These are phyloP conservation scores for Lodderomyces pseudojiufengensis DNA, from an alignment of 1,139 yeast species.

Conservation along the genomic window DNA sequence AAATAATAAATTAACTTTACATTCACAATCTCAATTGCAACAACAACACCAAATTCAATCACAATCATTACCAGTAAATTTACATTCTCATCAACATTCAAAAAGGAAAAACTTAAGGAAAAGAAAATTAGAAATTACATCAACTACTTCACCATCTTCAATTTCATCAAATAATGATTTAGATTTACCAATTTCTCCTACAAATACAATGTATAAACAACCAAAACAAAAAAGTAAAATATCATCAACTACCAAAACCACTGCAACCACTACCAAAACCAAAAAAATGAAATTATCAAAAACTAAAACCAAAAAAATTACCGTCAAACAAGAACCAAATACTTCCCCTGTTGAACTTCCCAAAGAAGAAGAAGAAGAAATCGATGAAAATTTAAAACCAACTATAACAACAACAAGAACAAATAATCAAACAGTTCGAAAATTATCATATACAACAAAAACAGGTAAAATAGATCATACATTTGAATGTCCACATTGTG, in stretches of 20 bases:
- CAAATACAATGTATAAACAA: constrained; percentile 1
- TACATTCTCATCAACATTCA: constrained; percentile 1
- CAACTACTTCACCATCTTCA: constrained; percentile 5
- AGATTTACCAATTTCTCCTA: constrained; percentile 6
- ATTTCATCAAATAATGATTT: constrained; percentile 2
- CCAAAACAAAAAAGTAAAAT: constrained; percentile 4
- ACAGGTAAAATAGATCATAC: constrained; percentile 12
- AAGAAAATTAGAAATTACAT: constrained; percentile 9
- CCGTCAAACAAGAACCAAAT: not conserved
- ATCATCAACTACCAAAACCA: too few relatives aligned
- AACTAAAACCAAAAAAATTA: constrained; percentile 3
- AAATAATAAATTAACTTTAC: constrained; percentile 2
- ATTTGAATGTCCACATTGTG: constrained; percentile 39
- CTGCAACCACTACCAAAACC: not conserved
- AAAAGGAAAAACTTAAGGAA: constrained; percentile 4
- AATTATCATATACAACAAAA: constrained; percentile 12
- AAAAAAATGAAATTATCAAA: constrained; percentile 2
- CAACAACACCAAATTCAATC: constrained; percentile 1
- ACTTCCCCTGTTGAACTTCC: not conserved
- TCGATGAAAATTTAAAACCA: constrained; percentile 2
- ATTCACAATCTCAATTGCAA: not conserved
- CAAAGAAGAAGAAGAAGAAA: constrained; percentile 4
- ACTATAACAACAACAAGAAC: constrained; percentile 14
- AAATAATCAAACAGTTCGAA: constrained; percentile 14
- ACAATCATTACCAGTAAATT: constrained; percentile 1